Evolutionary conservation across 1,284 basidiomycete genomes (phyloP), one percentile per base, ranked within the genome.

Genomic region (Pyrrhoderma lamaoense): DNA sequence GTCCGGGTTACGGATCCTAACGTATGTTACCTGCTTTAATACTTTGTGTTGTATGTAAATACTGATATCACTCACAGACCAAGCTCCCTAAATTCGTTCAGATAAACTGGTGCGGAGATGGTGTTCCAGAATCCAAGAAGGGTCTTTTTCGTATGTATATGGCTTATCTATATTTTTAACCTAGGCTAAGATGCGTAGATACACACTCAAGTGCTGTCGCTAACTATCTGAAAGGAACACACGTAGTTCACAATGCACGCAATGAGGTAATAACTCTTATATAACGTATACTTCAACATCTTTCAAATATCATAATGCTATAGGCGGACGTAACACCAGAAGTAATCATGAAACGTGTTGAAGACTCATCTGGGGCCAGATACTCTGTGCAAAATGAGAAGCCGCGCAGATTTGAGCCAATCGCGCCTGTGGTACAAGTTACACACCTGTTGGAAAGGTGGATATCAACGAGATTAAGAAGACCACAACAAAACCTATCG

Each of bases 61-160:
- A 37, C 42, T 48, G 11, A 43, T 39, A 56, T 36, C 37, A 31
- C 3, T 11, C 48, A 9, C 61, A 94, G 84, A 89, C 82, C 62
- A 74, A 86, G 59, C 76, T 98, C n/a, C 77, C 86, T 53, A 97
- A 97, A 69, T 92, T 94, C 58, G 91, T 97, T 5, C 85, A 95
- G 58, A 78, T 85, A 62, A 90, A 90, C 59, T 93, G 90, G 93
- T 93, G 91, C 61, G 94, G 95, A 47, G 93, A 96, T 62, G 94
- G 95, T 59, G 95, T 98, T 0, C 94, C 94, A 14, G 93, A 87
- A 67, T 77, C 76, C 31, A 85, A 88, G 66, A 98, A 98, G 68
- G 95, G 94, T 13, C 75, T 97, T 23, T 98, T 97, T 70, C 85
- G 76, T 73, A 54, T 49, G 71, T 65, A 21, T 13, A 40, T 22